Evolutionary conservation across 139 green algal species (phyloP), one percentile per base, ranked within the genome.

Genomic region (Eudorina sp.): DNA sequence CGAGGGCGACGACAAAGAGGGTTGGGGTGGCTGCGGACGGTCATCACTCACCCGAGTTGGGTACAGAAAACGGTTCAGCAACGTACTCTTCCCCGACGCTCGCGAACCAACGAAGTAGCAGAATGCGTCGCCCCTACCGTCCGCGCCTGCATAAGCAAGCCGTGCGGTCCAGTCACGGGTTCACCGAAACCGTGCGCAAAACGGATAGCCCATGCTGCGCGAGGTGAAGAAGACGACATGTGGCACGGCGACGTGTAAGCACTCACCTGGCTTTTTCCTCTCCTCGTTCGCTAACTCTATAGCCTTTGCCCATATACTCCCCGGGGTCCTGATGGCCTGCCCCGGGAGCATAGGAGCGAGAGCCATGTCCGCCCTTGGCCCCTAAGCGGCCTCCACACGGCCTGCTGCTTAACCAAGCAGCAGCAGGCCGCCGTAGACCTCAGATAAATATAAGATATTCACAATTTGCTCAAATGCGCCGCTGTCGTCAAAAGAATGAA

Each of bases 51-150:
- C 93, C 55, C 91, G 90, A 18, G 89, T 87, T 46, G 94, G 92
- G 27, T 95, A 94, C 14, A 96, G 77, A 84, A 96, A 96, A 4
- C 91, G 83, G 78, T 94, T 95, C 0, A 97, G 84, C 38, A 97
- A 88, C 16, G 94, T 96, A 82, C 85, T 95, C 82, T 97, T 96
- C 68, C 94, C 95, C 2, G 87, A 87, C 29, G 86, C 62, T 34
- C 90, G 60, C 0, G 89, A 38, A 0, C 95, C 95, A 19, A 96
- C 84, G 55, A 97, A 91, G 90, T 92, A 96, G 31, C 95, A 77
- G 48, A 92, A 90, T 0, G 86, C 90, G 53, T 97, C 95, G 45
- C 92, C 90, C 18, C 88, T 82, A 31, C 77, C 80, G 4, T 93
- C 93, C 92, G 87, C 76, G 46, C 40, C 66, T 76, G 45, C 21